phyloP scores from a whole-genome alignment of 805 yeast species.

The Cyberlindnera maclurae region DNA sequence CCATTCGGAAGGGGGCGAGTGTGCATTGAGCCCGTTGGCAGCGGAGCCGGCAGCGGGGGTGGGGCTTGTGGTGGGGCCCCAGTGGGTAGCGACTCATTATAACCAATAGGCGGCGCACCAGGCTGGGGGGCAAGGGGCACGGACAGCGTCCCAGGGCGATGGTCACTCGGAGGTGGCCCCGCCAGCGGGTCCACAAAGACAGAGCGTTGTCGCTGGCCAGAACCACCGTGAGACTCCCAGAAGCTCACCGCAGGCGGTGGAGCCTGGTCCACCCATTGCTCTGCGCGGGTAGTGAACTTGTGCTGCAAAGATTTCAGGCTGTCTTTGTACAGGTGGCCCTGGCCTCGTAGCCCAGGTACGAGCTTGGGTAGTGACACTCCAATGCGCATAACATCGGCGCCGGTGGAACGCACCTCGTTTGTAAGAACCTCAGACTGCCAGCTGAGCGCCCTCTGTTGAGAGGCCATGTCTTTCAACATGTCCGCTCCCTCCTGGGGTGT shows the following conservation, averaged over 20 bases:
- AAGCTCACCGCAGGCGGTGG: conserved; percentile 18
- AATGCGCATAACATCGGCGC: conserved; percentile 18
- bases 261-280: conserved; percentile 1
- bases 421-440: conserved; percentile 14
- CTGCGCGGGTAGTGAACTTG: conserved; percentile 18
- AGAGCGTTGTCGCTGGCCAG: conserved; percentile 19
- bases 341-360: conserved; percentile 15
- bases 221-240: conserved; percentile 17
- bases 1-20: no score
- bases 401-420: conserved; percentile 16
- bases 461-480: conserved; percentile 9
- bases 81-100: conserved; percentile 8
- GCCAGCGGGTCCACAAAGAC: conserved; percentile 22
- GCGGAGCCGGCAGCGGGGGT: not conserved
- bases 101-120: conserved; percentile 4
- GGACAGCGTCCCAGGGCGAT: not conserved
- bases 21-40: no score
- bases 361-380: conserved; percentile 21
- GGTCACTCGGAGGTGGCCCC: not conserved
- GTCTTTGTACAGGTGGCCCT: conserved; percentile 10
- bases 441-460: conserved; percentile 14
- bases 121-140: not conserved
- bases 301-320: conserved; percentile 12
- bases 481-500: no score
- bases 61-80: not conserved